Base-by-base conservation (phyloP, 495 filamentous ascomycete genomes). In the Zalerion maritima region DNA sequence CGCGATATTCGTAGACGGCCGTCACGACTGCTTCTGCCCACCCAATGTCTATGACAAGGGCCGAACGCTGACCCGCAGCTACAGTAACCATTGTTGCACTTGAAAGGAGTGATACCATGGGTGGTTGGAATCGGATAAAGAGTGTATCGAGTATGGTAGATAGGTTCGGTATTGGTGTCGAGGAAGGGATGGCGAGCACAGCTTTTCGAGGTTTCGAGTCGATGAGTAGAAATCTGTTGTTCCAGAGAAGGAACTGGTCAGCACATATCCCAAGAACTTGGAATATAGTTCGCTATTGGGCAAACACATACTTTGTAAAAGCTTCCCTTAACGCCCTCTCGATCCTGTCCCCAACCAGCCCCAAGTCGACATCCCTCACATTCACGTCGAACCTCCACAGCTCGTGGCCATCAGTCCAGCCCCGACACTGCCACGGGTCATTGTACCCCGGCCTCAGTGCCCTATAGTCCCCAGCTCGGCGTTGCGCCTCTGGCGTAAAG, bases 1-100 rank as follows among this genome's bases (percentile, higher is more conserved):
- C 81, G 29, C 87, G 68, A 35, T 86, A 91, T 49, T 97, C 91
- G 44, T 81, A 94, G 13, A 96, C 61, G 2, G 70, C 71, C 0
- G 80, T 89, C 9, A 84, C 66, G 0, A 75, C 68, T 0, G 82
- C 87, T 47, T 94, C 91, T 22, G 67, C 66, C 89, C 89, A 96
- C 31, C 87, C 87, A 20, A 97, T 59, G 46, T 96, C 85, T 6
- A 96, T 65, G 3, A 94, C 69, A 14, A 96, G 50, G 2, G 73
- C 79, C 11, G 80, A 74, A 8, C 89, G 75, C 29, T 85, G 58
- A 3, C 89, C 89, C 6, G 84, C 83, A 18, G 75, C 78, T 3
- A 81, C 69, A n/a, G 73, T 60, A 6, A 71, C 49, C 51, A 84
- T 71, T 8, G 81, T 58, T 1, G 85, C 71, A 4, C 73, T 68